phyloP scores from a whole-genome alignment of 495 filamentous ascomycete genomes.

The Schizothecium vesticola region DNA sequence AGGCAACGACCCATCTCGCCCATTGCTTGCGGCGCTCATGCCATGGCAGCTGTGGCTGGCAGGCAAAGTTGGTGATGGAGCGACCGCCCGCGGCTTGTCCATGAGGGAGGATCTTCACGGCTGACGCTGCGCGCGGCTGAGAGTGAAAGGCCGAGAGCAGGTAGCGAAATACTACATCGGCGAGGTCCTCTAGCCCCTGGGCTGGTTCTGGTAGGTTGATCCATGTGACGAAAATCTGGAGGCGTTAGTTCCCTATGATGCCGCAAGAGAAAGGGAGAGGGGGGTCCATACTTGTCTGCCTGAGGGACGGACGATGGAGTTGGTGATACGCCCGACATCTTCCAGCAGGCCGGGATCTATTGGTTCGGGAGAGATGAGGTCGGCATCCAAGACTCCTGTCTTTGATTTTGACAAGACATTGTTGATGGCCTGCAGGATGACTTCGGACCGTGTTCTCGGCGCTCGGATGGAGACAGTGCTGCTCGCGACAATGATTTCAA shows the following conservation, averaged over 20 bases:
- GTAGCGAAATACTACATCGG: slow-evolving; percentile 40
- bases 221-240: slow-evolving; percentile 35
- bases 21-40: slow-evolving; percentile 36
- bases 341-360: slow-evolving; percentile 26
- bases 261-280: slow-evolving; percentile 1
- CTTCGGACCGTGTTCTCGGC: slow-evolving; percentile 26
- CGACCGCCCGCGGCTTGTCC: slow-evolving; percentile 10
- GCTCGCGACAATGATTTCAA: slow-evolving; percentile 24
- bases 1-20: slow-evolving; percentile 30
- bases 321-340: slow-evolving; percentile 40
- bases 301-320: slow-evolving; percentile 29
- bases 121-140: slow-evolving; percentile 16
- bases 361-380: slow-evolving; percentile 17
- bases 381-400: slow-evolving; percentile 13
- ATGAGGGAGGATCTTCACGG: slow-evolving; percentile 10
- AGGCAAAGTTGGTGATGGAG: slow-evolving; percentile 22
- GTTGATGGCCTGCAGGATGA: slow-evolving; percentile 37
- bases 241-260: not conserved
- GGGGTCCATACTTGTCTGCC: slow-evolving; percentile 23
- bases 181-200: slow-evolving; percentile 24
- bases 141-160: slow-evolving; percentile 33
- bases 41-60: slow-evolving; percentile 36
- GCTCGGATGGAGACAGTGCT: slow-evolving; percentile 32
- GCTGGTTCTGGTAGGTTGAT: slow-evolving; percentile 22
- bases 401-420: slow-evolving; percentile 22